Conservation (phyloP, 495 filamentous ascomycete species). For the Pseudevernia furfuracea region DNA sequence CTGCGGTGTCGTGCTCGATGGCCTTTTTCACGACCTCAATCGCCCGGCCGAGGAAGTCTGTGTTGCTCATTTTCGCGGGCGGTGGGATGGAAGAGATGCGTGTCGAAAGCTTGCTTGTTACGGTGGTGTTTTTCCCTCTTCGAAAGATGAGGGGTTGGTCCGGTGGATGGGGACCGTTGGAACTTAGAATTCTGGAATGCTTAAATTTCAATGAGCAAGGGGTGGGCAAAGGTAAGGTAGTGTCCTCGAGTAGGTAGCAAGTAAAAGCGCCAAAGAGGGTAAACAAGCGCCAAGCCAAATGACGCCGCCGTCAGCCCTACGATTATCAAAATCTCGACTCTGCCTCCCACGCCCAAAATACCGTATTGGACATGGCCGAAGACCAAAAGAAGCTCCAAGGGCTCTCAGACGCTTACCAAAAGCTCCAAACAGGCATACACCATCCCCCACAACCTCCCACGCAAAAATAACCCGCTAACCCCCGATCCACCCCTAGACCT, state of each 20-base stretch:
- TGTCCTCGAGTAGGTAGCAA: not conserved
- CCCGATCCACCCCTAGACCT: constrained; percentile 50
- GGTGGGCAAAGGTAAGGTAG: not conserved
- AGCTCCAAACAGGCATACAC: constrained; percentile 65
- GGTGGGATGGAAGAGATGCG: constrained; percentile 11
- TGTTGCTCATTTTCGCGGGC: constrained; percentile 73
- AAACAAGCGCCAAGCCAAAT: constrained; percentile 2
- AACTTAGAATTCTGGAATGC: not conserved
- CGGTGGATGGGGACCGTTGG: not conserved
- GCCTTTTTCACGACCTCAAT: constrained; percentile 95
- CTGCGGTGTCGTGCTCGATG: constrained; percentile 91
- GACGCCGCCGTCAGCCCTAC: constrained; percentile 1
- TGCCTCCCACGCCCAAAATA: not conserved
- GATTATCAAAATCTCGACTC: not conserved
- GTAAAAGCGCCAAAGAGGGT: not conserved
- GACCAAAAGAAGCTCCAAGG: constrained; percentile 62
- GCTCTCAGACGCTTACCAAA: constrained; percentile 80
- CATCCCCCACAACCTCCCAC: no score
- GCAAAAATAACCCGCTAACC: not conserved
- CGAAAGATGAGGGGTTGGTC: not conserved
- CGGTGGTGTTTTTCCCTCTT: not conserved
- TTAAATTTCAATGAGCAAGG: not conserved
- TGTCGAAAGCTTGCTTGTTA: not conserved
- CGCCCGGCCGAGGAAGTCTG: constrained; percentile 90
- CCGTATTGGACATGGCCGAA: constrained; percentile 29